Conservation (phyloP, 2,329 filamentous ascomycete genomes). For the Sclerotiophoma versabilis region DNA sequence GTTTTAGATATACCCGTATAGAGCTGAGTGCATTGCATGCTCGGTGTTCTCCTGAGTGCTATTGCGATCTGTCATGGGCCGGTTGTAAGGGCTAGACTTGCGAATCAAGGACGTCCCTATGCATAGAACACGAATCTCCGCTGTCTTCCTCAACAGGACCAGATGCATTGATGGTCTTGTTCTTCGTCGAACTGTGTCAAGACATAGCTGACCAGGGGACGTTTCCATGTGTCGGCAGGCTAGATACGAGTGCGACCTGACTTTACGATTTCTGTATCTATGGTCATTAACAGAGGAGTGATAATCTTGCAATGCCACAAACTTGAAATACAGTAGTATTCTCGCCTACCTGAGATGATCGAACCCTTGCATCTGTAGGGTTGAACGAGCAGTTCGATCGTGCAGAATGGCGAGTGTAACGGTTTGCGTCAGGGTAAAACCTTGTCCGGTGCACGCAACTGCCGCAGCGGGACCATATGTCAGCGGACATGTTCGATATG, state of each 20-base stretch:
- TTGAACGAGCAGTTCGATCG: not conserved
- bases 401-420: not conserved
- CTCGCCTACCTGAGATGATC: not conserved
- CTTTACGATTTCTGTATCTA: no score
- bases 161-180: no score
- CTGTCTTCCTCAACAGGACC: not conserved
- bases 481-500: not conserved
- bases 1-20: conserved; percentile 2
- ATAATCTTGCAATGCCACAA: no score
- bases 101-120: not conserved
- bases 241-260: not conserved
- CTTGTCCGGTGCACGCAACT: not conserved
- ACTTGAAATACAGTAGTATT: no score
- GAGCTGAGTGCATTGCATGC: not conserved
- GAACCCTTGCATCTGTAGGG: not conserved
- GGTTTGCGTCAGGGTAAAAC: not conserved
- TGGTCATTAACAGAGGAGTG: no score
- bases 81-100: not conserved
- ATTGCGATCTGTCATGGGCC: not conserved
- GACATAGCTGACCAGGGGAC: no score
- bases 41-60: no score
- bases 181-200: no score
- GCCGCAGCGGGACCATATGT: not conserved
- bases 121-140: not conserved
- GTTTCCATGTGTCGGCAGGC: no score